Percentiles rank a stretch among this genome's conserved stretches.
These are phyloP conservation scores for Paraconiothyrium sp. DNA, from an alignment of 2,329 filamentous ascomycete genomes.

Conservation along the genomic window DNA sequence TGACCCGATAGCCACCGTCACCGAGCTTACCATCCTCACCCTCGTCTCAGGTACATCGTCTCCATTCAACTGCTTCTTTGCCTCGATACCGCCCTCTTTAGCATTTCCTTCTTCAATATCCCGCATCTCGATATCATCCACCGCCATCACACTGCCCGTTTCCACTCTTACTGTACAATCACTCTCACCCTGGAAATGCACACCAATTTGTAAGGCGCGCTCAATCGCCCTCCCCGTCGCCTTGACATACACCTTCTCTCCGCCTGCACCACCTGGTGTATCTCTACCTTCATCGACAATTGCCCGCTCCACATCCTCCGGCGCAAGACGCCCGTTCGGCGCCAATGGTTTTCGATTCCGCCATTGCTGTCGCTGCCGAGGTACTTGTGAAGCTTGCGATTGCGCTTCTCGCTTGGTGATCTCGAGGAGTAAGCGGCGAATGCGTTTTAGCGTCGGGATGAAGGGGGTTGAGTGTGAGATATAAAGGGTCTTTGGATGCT, in stretches of 20 bases:
- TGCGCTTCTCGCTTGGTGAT: slow-evolving; percentile 62
- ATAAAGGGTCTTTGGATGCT: slow-evolving; percentile 69
- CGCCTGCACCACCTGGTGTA: slow-evolving; percentile 22
- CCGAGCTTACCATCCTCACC: slow-evolving; percentile 46
- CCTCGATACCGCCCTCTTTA: slow-evolving; percentile 20
- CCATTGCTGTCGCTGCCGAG: slow-evolving; percentile 9
- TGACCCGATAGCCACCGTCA: slow-evolving; percentile 45
- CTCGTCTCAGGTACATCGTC: slow-evolving; percentile 54
- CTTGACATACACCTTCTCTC: slow-evolving; percentile 67
- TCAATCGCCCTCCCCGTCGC: slow-evolving; percentile 74
- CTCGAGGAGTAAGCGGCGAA: slow-evolving; percentile 69
- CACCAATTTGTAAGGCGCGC: slow-evolving; percentile 68
- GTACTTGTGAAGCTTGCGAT: slow-evolving; percentile 25
- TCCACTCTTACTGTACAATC: slow-evolving; percentile 68
- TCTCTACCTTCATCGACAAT: slow-evolving; percentile 37
- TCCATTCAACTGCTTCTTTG: slow-evolving; percentile 27
- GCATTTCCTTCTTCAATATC: slow-evolving; percentile 11
- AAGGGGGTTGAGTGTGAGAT: slow-evolving; percentile 72
- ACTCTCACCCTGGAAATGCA: slow-evolving; percentile 70
- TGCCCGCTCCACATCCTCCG: slow-evolving; percentile 39
- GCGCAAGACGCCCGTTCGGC: slow-evolving; percentile 38
- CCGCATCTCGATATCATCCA: slow-evolving; percentile 70
- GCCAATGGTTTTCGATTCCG: slow-evolving; percentile 15
- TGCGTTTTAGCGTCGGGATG: slow-evolving; percentile 72
- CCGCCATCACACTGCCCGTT: slow-evolving; percentile 70